These are phyloP conservation scores for Diaporthe citri DNA, from an alignment of 2,329 filamentous ascomycete species.

Conservation along the genomic window DNA sequence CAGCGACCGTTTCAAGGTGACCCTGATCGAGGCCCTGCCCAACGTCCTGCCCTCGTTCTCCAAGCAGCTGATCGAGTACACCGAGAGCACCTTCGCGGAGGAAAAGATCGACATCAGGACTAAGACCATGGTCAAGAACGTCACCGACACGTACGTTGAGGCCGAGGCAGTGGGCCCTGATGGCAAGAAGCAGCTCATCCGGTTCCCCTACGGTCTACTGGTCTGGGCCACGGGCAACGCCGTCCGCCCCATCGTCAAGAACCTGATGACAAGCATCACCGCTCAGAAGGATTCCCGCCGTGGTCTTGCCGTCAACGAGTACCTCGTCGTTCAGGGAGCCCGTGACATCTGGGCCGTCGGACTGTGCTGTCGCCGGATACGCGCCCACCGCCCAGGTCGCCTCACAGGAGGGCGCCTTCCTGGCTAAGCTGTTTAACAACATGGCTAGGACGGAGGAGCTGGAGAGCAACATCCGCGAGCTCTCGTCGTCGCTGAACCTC, in stretches of 20 bases:
- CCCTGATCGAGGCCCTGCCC: constrained; percentile 95
- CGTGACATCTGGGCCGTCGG: constrained; percentile 98
- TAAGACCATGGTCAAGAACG: constrained; percentile 99
- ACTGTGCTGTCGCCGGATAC: constrained; percentile 97
- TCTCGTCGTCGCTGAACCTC: constrained; percentile 74
- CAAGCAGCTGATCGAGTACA: constrained; percentile 99
- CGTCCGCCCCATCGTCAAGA: constrained; percentile 87
- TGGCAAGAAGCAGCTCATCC: constrained; percentile 84
- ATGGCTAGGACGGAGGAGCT: constrained; percentile 95
- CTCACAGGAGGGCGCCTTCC: constrained; percentile 93
- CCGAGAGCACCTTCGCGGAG: constrained; percentile 98
- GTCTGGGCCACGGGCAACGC: constrained; percentile 99
- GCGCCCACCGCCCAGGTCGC: constrained; percentile 98
- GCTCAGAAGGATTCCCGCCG: constrained; percentile 96
- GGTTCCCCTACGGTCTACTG: constrained; percentile 92
- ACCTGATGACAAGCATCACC: constrained; percentile 91
- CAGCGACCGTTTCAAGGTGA: constrained; percentile 94
- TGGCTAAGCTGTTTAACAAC: constrained; percentile 97
- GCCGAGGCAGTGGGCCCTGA: constrained; percentile 86
- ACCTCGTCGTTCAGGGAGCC: constrained; percentile 96
- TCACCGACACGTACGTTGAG: constrained; percentile 92
- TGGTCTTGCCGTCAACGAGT: constrained; percentile 97
- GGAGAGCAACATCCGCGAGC: constrained; percentile 78
- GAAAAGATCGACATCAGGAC: constrained; percentile 98
- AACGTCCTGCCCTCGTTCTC: constrained; percentile 98